Evolutionary conservation across 805 yeast genomes (phyloP), one percentile per base, ranked within the genome.

Genomic region (Candida chilensis): DNA sequence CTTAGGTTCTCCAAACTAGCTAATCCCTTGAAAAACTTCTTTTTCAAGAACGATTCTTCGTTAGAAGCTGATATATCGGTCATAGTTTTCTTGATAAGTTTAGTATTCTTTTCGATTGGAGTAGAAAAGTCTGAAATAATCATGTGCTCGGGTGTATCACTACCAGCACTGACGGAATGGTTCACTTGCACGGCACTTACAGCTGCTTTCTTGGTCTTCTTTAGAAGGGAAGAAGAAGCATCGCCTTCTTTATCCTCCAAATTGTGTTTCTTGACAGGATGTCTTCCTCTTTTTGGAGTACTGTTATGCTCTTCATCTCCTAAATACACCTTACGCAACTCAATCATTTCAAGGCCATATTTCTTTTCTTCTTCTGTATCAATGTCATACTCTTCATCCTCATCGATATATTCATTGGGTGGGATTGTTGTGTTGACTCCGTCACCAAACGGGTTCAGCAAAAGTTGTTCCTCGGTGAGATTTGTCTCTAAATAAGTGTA

Each of bases 401-500:
- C 52, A 1, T 55, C 42, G 14, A 62, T 41, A 15, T 36, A 37
- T 35, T 54, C 58, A 6, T 47, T 27, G 8, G 46, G 47, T 5
- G 76, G 78, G 4, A 68, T 57, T 25, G 38, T 34, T 7, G 63
- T 48, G 17, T 72, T 64, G 15, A 35, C 42, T 10, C 37, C 44
- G 13, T 37, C 42, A 11, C 68, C 68, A 48, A 78, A 80, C n/a
- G 88, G 88, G 40, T 79, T 79, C 5, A 37, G 32, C 1, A 45
- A 50, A 11, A 79, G 43, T 33, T 69, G 71, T 17, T 66, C 75
- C 1, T 64, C 57, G 1, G 67, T 49, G 37, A 83, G 61, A 35
- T 71, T 67, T 0, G 95, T 82, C 47, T 90, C 96, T 38, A 82
- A 57, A 44, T 80, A 84, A 2, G 84, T 70, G 41, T 85, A 88